Base-by-base conservation (phyloP, 306 rosid genomes). In the Crotalaria pallida region DNA sequence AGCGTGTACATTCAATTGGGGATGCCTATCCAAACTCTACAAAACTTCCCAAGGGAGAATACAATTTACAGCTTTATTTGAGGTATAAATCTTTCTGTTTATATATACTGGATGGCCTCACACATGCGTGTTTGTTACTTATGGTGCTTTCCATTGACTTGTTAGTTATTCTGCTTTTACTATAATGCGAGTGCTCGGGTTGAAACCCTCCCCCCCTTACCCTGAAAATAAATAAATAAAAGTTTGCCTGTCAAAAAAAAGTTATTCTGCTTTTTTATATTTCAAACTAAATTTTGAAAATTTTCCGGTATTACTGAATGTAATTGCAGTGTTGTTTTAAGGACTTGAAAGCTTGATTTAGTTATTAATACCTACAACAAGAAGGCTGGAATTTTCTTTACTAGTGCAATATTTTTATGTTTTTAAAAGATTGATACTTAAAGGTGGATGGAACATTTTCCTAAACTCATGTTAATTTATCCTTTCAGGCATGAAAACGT, bases 11-110 rank as follows among this genome's bases (percentile, higher is more conserved):
- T 83, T 86, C 97, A 49, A 85, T 79, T 84, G 98, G 98, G 33
- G 98, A 94, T 71, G 94, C 43, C 80, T 94, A 94, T 69, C 98
- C 98, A 18, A 41, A 51, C 2, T 68, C 60, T 58, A 68, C 90
- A 44, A 94, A 91, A 76, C 96, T 90, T 72, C 92, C 98, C 51
- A 88, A 88, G 83, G 98, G 98, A 64, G 98, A 94, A 57, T 94
- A 88, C 90, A 90, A 36, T 79, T 73, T 94, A 79, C 96, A 57
- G 72, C 78, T 94, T 49, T 83, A 84, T 75, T 57, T 90, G 72
- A 94, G 98, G 97, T 94, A 81, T 43, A 40, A 34, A 48, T 44
- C 69, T 74, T 67, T 75, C 77, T 79, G 60, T 3, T 51, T 27
- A 61, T 47, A 56, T 84, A 62, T 80, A 17, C 47, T 38, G 73